Evolutionary conservation across 305 asterid species (phyloP), one percentile per base, ranked within the genome.

Genomic region (Andrographis paniculata): DNA sequence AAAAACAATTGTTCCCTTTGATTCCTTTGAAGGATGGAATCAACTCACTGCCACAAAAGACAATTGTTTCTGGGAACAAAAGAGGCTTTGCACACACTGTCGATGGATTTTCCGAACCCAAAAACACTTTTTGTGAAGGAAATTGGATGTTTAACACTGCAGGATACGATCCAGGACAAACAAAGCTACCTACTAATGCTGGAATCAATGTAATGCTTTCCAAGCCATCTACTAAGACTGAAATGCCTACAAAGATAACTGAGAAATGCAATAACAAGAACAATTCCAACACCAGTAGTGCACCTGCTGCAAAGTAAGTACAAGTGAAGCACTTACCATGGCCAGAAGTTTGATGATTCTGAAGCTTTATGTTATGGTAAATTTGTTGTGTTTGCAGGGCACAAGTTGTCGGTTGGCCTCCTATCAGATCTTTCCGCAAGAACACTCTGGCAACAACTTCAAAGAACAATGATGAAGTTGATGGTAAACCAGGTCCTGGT

Each of bases 391-490:
- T 38, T 50, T 66, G 67, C 75, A 85, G 95, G 78, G 87, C 87
- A 38, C 93, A 76, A 68, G 91, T 85, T 44, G 84, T 85, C 45
- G 95, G 95, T 45, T 85, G 95, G 95, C 95, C 95, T 33, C 95
- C 95, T 36, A 64, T 85, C 45, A 76, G 93, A 58, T 78, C 87
- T 11, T 85, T 78, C 50, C 56, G 95, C 63, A 81, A 81, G 62
- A 85, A 85, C 49, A 60, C 83, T 9, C 68, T 85, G 36, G 84
- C 83, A 2, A 50, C 91, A 24, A 64, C 78, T 37, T 59, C 93
- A 5, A 81, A 77, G 63, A 75, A 55, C 67, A 81, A 76, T 40
- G 77, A 73, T 16, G 89, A 76, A 50, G 84, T 64, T 63, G 84
- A 77, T 46, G 82, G 84, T 20, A 83, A 83, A 65, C 84, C 74